phyloP scores from a whole-genome alignment of 2,329 filamentous ascomycete genomes.

The Colletotrichum tofieldiae region DNA sequence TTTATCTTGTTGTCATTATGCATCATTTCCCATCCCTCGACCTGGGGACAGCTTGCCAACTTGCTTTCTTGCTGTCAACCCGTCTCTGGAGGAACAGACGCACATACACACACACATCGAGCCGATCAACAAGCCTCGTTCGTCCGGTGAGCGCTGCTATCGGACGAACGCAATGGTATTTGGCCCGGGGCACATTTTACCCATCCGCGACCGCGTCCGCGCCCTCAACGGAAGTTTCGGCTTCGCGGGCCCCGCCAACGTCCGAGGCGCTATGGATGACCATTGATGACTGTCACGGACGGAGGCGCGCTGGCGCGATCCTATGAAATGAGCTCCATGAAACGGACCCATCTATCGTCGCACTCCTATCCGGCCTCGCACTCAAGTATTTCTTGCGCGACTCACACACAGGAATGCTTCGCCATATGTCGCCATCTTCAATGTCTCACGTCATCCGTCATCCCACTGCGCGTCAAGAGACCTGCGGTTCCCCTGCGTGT shows the following conservation, averaged over 20 bases:
- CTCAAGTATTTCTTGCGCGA: background rate
- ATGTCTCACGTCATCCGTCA: background rate
- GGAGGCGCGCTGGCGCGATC: constrained; percentile 10
- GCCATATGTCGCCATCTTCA: background rate
- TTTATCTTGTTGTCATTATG: constrained; percentile 33
- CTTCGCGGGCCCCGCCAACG: constrained; percentile 10
- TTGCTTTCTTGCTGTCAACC: background rate
- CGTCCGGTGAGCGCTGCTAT: constrained; percentile 10
- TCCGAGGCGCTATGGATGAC: background rate
- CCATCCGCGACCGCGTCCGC: constrained; percentile 4
- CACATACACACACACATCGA: background rate
- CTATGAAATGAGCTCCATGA: background rate
- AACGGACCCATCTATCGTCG: background rate
- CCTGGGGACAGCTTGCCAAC: background rate
- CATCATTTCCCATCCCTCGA: constrained; percentile 10
- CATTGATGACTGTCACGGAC: constrained; percentile 12
- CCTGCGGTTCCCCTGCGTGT: constrained; percentile 12
- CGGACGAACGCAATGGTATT: constrained; percentile 20
- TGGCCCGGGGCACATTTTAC: background rate
- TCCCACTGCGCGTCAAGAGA: constrained; percentile 13
- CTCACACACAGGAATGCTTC: background rate
- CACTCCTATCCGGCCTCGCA: background rate
- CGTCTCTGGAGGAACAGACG: constrained; percentile 9
- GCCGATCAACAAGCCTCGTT: background rate
- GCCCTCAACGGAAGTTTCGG: constrained; percentile 12